phyloP scores from a whole-genome alignment of 169 alveolate species.

The Plasmodium knowlesi region DNA sequence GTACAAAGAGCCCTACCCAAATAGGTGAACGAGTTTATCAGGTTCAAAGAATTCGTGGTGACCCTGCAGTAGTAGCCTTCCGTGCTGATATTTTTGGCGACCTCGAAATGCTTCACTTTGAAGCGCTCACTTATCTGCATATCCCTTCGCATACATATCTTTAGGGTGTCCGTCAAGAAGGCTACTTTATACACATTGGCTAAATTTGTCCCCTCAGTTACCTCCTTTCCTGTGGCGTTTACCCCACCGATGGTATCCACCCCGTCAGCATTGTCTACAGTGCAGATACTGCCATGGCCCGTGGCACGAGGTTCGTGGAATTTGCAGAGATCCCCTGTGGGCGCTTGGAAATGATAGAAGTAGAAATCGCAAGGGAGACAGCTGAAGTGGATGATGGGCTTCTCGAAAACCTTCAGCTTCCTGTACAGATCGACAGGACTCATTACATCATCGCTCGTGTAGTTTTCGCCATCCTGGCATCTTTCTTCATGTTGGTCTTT shows the following conservation, averaged over 20 bases:
- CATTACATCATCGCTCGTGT: not conserved
- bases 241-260: not conserved
- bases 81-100: constrained; percentile 22
- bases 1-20: constrained; percentile 9
- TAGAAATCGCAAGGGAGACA: constrained; percentile 60
- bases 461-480: not conserved
- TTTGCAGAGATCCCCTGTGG: constrained; percentile 48
- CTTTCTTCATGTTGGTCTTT: not conserved
- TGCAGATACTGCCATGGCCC: not conserved
- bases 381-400: constrained; percentile 28
- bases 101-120: constrained; percentile 43
- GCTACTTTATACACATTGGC: constrained; percentile 29
- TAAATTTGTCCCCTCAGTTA: not conserved
- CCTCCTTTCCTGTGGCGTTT: not conserved
- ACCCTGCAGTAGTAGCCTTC: constrained; percentile 50
- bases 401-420: constrained; percentile 23
- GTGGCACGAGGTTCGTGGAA: not conserved
- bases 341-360: constrained; percentile 56
- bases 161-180: constrained; percentile 47
- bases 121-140: constrained; percentile 1
- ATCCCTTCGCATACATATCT: constrained; percentile 25
- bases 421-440: constrained; percentile 13
- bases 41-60: constrained; percentile 45
- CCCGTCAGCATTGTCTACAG: not conserved
- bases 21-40: constrained; percentile 61